Conservation (phyloP, 768 basidiomycete genomes). For the Podaxis sp. region DNA sequence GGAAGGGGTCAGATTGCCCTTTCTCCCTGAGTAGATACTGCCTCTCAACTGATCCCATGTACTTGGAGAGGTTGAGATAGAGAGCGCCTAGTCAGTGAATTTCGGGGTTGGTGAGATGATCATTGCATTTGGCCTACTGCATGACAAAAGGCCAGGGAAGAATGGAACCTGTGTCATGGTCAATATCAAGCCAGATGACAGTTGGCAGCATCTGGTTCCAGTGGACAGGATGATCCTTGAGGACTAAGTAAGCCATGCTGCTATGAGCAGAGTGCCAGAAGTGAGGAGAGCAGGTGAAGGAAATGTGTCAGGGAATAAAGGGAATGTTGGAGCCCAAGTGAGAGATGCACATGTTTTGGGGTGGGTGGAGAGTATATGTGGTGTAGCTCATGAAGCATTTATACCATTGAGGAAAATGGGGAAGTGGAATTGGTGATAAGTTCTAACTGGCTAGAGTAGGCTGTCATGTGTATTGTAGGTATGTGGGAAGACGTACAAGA, state of each 20-base stretch:
- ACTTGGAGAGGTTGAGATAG: constrained; percentile 73
- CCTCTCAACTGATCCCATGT: constrained; percentile 61
- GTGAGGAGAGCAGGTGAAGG: constrained; percentile 2
- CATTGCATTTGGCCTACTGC: constrained; percentile 54
- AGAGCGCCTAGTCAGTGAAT: constrained; percentile 66
- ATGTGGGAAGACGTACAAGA: constrained; percentile 9
- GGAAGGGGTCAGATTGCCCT: constrained; percentile 38
- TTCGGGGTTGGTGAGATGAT: constrained; percentile 48
- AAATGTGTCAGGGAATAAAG: neutral
- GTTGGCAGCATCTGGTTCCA: constrained; percentile 63
- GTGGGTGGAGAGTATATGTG: constrained; percentile 16
- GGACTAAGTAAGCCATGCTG: constrained; percentile 54
- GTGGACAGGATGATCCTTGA: constrained; percentile 62
- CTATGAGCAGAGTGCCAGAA: constrained; percentile 47
- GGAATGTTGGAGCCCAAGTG: neutral
- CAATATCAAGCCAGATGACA: constrained; percentile 58
- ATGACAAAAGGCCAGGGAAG: constrained; percentile 62
- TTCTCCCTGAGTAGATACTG: constrained; percentile 69
- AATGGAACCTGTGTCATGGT: constrained; percentile 50
- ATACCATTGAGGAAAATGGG: constrained; percentile 17
- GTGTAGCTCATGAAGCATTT: constrained; percentile 5
- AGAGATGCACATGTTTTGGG: constrained; percentile 5
- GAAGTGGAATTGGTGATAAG: constrained; percentile 1
- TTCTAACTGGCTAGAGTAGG: neutral
- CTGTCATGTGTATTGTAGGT: neutral